These are phyloP conservation scores for Psilocybe subaeruginosa DNA, from an alignment of 768 basidiomycete genomes.

Conservation along the genomic window DNA sequence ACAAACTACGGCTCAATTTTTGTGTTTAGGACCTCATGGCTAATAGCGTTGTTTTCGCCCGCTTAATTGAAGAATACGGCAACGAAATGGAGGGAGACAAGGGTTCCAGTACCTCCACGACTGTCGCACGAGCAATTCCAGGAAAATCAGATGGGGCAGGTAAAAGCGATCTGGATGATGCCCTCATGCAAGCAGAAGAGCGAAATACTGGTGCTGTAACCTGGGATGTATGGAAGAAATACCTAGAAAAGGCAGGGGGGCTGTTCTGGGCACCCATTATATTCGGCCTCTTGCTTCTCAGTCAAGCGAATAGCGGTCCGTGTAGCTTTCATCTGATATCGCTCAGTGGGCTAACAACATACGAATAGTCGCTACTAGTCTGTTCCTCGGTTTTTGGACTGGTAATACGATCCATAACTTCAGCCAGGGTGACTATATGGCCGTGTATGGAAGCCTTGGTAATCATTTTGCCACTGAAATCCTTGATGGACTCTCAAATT, in stretches of 20 bases:
- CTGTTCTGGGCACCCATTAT: constrained; percentile 52
- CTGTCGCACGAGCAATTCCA: neutral
- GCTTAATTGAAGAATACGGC: constrained; percentile 60
- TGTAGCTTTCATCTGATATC: neutral
- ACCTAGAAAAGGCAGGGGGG: constrained; percentile 50
- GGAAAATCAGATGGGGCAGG: neutral
- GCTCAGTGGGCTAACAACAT: too few relatives aligned
- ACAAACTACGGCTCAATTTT: neutral
- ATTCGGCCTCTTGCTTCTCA: constrained; percentile 42
- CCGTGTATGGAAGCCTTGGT: constrained; percentile 50
- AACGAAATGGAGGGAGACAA: constrained; percentile 38
- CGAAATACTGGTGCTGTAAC: constrained; percentile 55
- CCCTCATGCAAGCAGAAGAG: constrained; percentile 59
- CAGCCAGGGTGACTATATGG: constrained; percentile 70
- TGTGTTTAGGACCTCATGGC: constrained; percentile 45
- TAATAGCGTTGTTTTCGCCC: constrained; percentile 45
- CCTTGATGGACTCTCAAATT: neutral
- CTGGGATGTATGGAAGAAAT: constrained; percentile 51
- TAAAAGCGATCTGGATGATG: constrained; percentile 8
- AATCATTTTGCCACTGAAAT: constrained; percentile 4
- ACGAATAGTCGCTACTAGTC: constrained; percentile 55
- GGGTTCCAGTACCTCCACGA: constrained; percentile 11
- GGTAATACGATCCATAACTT: constrained; percentile 56
- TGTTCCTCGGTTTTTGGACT: constrained; percentile 81
- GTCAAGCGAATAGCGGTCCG: constrained; percentile 54